Conservation (phyloP, 2,329 filamentous ascomycete species). For the Fusarium redolens region DNA sequence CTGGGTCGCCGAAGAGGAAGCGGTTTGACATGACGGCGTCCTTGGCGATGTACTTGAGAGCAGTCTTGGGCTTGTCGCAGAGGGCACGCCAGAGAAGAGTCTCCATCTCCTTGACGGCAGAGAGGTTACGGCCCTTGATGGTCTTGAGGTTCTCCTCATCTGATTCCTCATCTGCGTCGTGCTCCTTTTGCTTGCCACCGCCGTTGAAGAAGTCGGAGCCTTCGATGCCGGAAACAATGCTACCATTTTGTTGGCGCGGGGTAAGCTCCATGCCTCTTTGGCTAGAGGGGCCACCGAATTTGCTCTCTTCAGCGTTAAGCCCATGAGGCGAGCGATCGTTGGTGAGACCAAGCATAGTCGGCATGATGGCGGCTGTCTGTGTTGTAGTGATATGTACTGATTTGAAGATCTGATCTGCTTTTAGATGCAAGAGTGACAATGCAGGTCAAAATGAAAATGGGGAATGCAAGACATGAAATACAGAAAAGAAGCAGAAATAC, state of each 20-base stretch:
- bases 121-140: conserved; percentile 44
- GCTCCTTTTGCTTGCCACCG: conserved; percentile 39
- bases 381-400: background rate
- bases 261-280: conserved; percentile 40
- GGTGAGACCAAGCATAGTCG: conserved; percentile 45
- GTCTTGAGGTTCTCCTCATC: conserved; percentile 45
- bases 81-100: conserved; percentile 46
- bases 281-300: conserved; percentile 22
- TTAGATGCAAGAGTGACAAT: conserved; percentile 1
- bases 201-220: conserved; percentile 43
- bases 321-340: conserved; percentile 42
- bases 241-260: conserved; percentile 14
- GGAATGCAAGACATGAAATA: conserved; percentile 23
- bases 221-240: conserved; percentile 40
- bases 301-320: conserved; percentile 27
- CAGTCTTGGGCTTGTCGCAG: conserved; percentile 45
- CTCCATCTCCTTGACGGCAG: conserved; percentile 46
- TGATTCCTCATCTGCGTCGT: conserved; percentile 38
- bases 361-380: conserved; percentile 37
- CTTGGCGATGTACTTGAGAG: conserved; percentile 45
- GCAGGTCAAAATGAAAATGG: background rate
- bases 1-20: conserved; percentile 44
- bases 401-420: conserved; percentile 11
- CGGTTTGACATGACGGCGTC: conserved; percentile 46
- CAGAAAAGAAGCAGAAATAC: conserved; percentile 2